These are phyloP conservation scores for Syncephalis fuscata DNA, from an alignment of 371 early-diverging fungal species.

Conservation along the genomic window DNA sequence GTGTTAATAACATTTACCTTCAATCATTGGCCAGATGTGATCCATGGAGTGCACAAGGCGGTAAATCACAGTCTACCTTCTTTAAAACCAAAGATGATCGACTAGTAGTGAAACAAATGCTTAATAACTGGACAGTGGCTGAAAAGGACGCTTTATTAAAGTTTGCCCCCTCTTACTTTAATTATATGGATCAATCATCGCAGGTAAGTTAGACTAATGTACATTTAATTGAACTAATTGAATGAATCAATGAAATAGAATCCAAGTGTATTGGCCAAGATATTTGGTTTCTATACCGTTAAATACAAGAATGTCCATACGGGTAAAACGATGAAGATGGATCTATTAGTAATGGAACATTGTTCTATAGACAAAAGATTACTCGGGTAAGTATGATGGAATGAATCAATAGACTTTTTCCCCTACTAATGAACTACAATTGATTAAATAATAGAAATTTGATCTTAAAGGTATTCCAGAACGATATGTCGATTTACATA, in stretches of 20 bases:
- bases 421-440: too few species aligned
- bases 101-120: constrained; percentile 78
- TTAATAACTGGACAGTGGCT: constrained; percentile 22
- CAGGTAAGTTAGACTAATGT: neutral
- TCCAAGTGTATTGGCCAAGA: constrained; percentile 79
- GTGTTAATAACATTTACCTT: constrained; percentile 65
- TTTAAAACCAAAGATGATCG: constrained; percentile 86
- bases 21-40: constrained; percentile 73
- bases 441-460: constrained; percentile 38
- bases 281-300: constrained; percentile 84
- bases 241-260: constrained; percentile 17
- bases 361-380: constrained; percentile 69
- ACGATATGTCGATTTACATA: constrained; percentile 81
- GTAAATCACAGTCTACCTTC: constrained; percentile 82
- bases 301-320: constrained; percentile 64
- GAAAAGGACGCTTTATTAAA: constrained; percentile 81
- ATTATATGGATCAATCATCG: constrained; percentile 61
- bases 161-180: constrained; percentile 86
- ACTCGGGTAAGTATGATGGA: constrained; percentile 23
- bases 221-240: neutral
- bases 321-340: constrained; percentile 68
- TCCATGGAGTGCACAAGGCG: constrained; percentile 70
- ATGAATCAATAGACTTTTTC: neutral
- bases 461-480: constrained; percentile 87
- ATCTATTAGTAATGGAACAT: constrained; percentile 91